phyloP scores from a whole-genome alignment of 176 grass and related monocot species.

The Canna indica region DNA sequence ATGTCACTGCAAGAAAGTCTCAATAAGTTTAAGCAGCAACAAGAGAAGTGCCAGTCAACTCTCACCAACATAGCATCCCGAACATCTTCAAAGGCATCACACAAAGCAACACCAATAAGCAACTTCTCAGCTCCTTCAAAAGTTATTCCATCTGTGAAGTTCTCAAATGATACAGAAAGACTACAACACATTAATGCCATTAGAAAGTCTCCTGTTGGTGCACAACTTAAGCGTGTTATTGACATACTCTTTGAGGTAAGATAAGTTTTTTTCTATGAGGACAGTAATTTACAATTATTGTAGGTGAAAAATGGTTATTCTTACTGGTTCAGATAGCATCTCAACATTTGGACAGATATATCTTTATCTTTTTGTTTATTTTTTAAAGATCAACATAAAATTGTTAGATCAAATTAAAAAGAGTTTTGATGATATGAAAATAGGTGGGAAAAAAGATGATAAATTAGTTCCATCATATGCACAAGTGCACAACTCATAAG shows the following conservation, averaged over 20 bases:
- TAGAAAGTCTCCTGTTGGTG: slow-evolving; percentile 71
- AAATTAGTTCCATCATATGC: no score
- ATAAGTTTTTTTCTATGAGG: background rate
- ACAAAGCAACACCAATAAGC: slow-evolving; percentile 31
- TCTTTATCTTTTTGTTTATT: background rate
- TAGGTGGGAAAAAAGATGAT: no score
- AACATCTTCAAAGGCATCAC: slow-evolving; percentile 29
- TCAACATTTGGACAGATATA: background rate
- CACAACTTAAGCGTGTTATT: slow-evolving; percentile 77
- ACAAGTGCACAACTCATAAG: no score
- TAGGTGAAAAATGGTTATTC: background rate
- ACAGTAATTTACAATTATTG: background rate
- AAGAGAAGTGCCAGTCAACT: slow-evolving; percentile 74
- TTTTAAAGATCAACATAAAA: no score
- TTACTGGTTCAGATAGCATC: background rate
- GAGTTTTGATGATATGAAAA: no score
- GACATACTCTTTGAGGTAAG: slow-evolving; percentile 74
- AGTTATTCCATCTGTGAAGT: slow-evolving; percentile 41
- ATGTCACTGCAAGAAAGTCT: slow-evolving; percentile 81
- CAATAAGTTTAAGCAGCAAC: slow-evolving; percentile 79
- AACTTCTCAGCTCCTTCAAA: slow-evolving; percentile 36
- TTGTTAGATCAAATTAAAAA: no score
- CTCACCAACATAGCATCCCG: slow-evolving; percentile 47
- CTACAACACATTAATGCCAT: slow-evolving; percentile 74
- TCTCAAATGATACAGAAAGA: slow-evolving; percentile 89